Conservation (phyloP, 331 rosid genomes). For the Cucumis variabilis region DNA sequence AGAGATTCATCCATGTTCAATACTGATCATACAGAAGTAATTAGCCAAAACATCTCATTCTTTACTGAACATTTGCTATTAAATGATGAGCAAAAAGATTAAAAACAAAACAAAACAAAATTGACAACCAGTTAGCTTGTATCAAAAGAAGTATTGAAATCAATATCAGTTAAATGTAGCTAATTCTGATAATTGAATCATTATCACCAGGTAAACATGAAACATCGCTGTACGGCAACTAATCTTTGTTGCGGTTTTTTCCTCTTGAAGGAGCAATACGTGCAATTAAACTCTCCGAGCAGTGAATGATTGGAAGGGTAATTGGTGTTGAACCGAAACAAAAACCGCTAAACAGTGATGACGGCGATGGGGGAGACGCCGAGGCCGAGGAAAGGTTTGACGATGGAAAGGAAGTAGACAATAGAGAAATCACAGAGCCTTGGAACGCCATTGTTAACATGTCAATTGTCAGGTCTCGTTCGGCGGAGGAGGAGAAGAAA, state of each 20-base stretch:
- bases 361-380: not conserved
- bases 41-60: not conserved
- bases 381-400: not conserved
- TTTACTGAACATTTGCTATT: not conserved
- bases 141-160: not conserved
- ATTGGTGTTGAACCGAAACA: not conserved
- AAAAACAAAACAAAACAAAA: not conserved
- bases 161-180: too few relatives aligned
- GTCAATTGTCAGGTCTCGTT: not conserved
- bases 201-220: not conserved
- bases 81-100: not conserved
- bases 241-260: slow-evolving; percentile 46
- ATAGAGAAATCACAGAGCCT: not conserved
- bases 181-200: not conserved
- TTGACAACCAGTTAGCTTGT: not conserved
- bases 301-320: slow-evolving; percentile 17
- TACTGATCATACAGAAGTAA: too few relatives aligned
- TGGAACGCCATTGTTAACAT: not conserved
- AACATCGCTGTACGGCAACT: not conserved
- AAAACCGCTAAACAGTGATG: not conserved
- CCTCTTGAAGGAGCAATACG: slow-evolving; percentile 80
- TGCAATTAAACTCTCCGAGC: slow-evolving; percentile 46
- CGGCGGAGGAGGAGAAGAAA: not conserved
- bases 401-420: not conserved
- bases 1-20: not conserved